Percentiles rank a stretch among this genome's conserved stretches.
Evolutionary conservation across 768 basidiomycete genomes (phyloP).

Genomic region (Hypholoma fasciculare): DNA sequence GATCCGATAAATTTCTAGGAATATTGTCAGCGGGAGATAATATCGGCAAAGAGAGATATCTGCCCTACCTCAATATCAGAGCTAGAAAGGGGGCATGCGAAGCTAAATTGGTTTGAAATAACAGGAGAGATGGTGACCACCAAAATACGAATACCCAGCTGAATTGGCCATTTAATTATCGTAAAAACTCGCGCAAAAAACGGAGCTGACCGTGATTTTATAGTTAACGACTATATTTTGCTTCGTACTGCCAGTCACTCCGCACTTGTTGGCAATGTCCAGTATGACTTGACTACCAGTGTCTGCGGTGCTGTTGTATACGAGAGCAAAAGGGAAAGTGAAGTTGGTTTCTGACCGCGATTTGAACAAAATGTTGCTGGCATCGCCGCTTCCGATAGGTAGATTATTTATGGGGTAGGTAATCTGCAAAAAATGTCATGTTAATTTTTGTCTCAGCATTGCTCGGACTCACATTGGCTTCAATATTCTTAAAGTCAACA

Average conservation of each 20-base stretch:
- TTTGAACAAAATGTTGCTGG: conserved; percentile 45
- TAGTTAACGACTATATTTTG: conserved; percentile 60
- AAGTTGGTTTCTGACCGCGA: conserved; percentile 61
- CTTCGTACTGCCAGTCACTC: conserved; percentile 41
- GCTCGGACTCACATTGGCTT: conserved; percentile 47
- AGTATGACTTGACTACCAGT: conserved; percentile 54
- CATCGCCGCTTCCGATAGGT: conserved; percentile 61
- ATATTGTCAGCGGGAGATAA: background rate
- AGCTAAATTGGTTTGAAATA: conserved; percentile 58
- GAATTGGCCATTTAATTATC: background rate
- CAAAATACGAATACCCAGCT: conserved; percentile 70
- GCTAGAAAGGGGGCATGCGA: conserved; percentile 59
- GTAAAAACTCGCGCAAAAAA: background rate
- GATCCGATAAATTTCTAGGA: conserved; percentile 16
- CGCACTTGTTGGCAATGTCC: conserved; percentile 67
- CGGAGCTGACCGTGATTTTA: conserved; percentile 56
- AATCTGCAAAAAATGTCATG: conserved; percentile 41
- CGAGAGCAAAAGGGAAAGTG: conserved; percentile 73
- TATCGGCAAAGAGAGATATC: background rate
- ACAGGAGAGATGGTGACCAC: conserved; percentile 66
- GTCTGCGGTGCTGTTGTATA: conserved; percentile 56
- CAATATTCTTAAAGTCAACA: conserved; percentile 63
- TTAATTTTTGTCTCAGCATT: background rate
- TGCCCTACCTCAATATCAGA: conserved; percentile 22
- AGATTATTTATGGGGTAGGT: conserved; percentile 77